These are phyloP conservation scores for Striga hermonthica DNA, from an alignment of 305 asterid genomes.

Conservation along the genomic window DNA sequence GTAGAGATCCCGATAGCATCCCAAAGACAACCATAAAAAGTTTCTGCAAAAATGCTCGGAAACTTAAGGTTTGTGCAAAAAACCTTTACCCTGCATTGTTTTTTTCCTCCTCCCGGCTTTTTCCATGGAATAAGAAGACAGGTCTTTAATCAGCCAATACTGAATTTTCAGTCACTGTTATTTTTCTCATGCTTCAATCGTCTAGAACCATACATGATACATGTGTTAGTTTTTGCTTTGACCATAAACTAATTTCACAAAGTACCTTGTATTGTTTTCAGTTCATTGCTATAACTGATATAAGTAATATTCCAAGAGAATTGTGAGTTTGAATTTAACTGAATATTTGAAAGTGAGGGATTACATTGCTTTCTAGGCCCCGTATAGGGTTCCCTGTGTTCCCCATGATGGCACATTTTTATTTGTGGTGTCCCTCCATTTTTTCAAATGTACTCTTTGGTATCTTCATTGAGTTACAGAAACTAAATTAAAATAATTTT, in stretches of 20 bases:
- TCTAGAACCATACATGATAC: not conserved
- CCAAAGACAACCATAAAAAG: slow-evolving; percentile 36
- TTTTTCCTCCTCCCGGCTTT: no score
- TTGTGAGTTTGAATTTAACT: slow-evolving; percentile 6
- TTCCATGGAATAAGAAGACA: no score
- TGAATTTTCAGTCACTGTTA: not conserved
- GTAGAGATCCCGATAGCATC: slow-evolving; percentile 84
- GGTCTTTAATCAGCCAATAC: no score
- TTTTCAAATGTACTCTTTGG: no score
- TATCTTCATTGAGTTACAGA: no score
- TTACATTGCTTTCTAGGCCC: not conserved
- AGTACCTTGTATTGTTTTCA: not conserved
- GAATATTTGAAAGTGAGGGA: slow-evolving; percentile 1
- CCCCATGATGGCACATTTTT: slow-evolving; percentile 10
- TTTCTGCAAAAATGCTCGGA: no score
- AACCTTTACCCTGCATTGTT: no score
- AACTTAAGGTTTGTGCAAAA: no score
- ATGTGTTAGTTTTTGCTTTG: not conserved
- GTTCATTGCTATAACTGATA: not conserved
- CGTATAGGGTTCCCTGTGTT: not conserved
- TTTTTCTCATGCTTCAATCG: slow-evolving; percentile 6
- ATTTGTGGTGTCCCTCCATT: not conserved
- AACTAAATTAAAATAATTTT: no score
- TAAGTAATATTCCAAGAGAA: slow-evolving; percentile 3
- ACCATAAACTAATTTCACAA: no score